These are phyloP conservation scores for Umbilicus rupestris DNA, from an alignment of 164 flowering plant genomes.

Conservation along the genomic window DNA sequence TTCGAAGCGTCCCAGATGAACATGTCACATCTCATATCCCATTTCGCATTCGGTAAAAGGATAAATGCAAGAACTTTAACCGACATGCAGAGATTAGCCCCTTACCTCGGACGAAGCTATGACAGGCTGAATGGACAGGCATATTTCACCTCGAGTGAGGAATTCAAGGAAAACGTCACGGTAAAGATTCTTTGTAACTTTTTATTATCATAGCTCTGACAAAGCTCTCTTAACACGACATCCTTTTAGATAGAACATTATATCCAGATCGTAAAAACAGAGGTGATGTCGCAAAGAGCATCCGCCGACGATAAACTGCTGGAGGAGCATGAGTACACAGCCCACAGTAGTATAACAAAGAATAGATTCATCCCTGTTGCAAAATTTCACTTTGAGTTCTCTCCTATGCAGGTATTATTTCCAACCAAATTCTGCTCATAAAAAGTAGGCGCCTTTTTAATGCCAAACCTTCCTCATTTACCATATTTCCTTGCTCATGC, in stretches of 20 bases:
- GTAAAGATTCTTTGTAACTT: constrained; percentile 55
- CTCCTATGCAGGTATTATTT: constrained; percentile 86
- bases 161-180: constrained; percentile 66
- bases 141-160: constrained; percentile 51
- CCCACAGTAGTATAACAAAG: constrained; percentile 81
- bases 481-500: constrained; percentile 14
- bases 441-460: neutral
- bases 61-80: constrained; percentile 41
- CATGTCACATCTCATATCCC: constrained; percentile 81
- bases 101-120: constrained; percentile 69
- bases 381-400: constrained; percentile 82
- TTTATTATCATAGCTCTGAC: neutral
- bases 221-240: neutral
- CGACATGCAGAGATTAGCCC: constrained; percentile 57
- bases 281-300: constrained; percentile 48
- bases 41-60: constrained; percentile 75
- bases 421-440: neutral
- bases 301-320: constrained; percentile 32
- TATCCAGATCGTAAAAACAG: constrained; percentile 88
- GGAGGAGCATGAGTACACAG: constrained; percentile 96
- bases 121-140: constrained; percentile 60
- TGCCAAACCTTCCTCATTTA: neutral
- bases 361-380: constrained; percentile 66
- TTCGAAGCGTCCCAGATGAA: constrained; percentile 91
- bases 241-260: constrained; percentile 73